Evolutionary conservation across 768 basidiomycete species (phyloP), one percentile per base, ranked within the genome.

Genomic region (Xerocomellus dryophilus): DNA sequence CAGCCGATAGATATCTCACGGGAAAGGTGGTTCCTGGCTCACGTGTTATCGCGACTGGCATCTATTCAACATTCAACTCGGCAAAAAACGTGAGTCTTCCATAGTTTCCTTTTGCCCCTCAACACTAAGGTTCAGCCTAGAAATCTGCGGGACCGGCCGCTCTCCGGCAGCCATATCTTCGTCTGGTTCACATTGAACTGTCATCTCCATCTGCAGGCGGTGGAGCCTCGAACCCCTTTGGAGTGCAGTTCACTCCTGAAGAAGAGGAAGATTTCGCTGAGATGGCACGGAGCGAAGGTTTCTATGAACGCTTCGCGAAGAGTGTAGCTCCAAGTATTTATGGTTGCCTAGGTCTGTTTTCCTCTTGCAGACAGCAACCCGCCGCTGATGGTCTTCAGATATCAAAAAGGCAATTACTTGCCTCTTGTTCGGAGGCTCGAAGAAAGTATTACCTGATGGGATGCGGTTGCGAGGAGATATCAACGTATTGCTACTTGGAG

Each of bases 381-480:
- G 32, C 36, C 34, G 8, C 61, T 66, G 23, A 68, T 23, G 17
- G 41, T 21, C n/a, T 20, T 31, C 47, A 96, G 97, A 99, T 69
- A 98, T 98, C 64, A 99, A 98, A 74, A 99, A 98, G 61, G 93
- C 97, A 5, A 93, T 99, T 45, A 83, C 90, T 0, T 98, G 96
- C 69, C 76, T 99, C n/a, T 76, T 99, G 7, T 93, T 98, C 61
- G 97, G 97, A 27, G 97, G 97, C 7, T 95, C 94, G 18, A 98
- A 94, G 76, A 99, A 99, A 72, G 78, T 97, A 46, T 74, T 99
- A 6, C 97, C 97, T 8, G 97, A 99, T 68, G 95, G 97, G 9
- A 95, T 98, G 92, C 81, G 97, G 31, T 73, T 99, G 39, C 81
- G 97, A 67, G 97, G 97, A 11, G 97, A 99, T 67, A 98, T 99